A percentile compares a stretch with the other conserved stretches of the same genome.
These are phyloP conservation scores for Albophoma yamanashiensis DNA, from an alignment of 2,329 filamentous ascomycete genomes.

Conservation along the genomic window DNA sequence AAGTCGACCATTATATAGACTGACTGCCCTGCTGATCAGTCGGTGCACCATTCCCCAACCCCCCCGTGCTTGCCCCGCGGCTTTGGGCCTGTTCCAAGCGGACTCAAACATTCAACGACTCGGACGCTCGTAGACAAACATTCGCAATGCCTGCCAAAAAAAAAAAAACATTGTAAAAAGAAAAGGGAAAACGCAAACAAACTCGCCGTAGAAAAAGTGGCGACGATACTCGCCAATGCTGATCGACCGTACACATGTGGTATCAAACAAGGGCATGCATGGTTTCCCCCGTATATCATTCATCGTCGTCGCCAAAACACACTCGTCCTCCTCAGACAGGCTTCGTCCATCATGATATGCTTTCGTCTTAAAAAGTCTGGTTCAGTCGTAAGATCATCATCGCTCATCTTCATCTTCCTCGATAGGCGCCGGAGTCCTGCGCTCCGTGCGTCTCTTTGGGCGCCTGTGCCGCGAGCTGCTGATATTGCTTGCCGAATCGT, in stretches of 20 bases:
- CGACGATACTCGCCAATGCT: neutral
- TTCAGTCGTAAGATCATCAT: neutral
- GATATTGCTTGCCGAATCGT: slow-evolving; percentile 75
- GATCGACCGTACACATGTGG: slow-evolving; percentile 10
- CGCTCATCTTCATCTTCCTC: slow-evolving; percentile 62
- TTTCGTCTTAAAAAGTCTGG: neutral
- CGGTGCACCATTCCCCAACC: neutral
- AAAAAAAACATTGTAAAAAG: neutral
- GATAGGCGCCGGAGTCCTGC: slow-evolving; percentile 61
- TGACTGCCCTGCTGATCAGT: too few relatives aligned
- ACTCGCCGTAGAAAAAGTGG: neutral
- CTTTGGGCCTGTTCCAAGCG: too few relatives aligned
- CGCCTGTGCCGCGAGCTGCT: slow-evolving; percentile 57
- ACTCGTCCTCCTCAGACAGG: slow-evolving; percentile 2
- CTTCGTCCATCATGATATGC: neutral
- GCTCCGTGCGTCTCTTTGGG: slow-evolving; percentile 57
- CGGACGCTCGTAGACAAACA: neutral
- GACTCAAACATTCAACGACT: neutral
- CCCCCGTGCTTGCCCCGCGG: neutral
- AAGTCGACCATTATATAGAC: neutral
- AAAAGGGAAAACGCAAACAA: neutral
- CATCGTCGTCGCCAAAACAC: slow-evolving; percentile 6
- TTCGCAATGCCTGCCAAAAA: neutral
- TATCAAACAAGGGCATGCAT: slow-evolving; percentile 13
- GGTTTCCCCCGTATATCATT: slow-evolving; percentile 1